Conservation (phyloP, 768 basidiomycete genomes). For the Myochromella boudieri region DNA sequence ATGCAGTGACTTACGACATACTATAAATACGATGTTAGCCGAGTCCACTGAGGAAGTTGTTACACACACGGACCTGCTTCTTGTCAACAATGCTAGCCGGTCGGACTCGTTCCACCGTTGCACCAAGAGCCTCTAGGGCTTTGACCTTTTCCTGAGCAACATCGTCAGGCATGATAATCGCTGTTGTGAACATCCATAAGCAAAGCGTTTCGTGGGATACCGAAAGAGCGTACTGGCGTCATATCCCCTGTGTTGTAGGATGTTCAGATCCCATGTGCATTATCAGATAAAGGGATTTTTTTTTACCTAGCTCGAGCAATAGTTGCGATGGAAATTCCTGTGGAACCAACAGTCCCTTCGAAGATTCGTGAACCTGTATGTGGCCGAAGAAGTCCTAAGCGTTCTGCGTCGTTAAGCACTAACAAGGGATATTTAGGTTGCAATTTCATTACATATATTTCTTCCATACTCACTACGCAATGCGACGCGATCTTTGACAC, state of each 20-base stretch:
- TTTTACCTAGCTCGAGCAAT: slow-evolving; percentile 82
- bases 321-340: slow-evolving; percentile 94
- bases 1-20: slow-evolving; percentile 56
- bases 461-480: slow-evolving; percentile 62
- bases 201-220: too few species aligned
- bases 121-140: slow-evolving; percentile 80
- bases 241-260: slow-evolving; percentile 63
- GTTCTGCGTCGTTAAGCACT: slow-evolving; percentile 97
- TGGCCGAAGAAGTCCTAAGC: slow-evolving; percentile 76
- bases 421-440: slow-evolving; percentile 1
- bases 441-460: too few species aligned
- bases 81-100: slow-evolving; percentile 96
- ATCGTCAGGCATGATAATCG: slow-evolving; percentile 89
- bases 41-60: neutral
- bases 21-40: slow-evolving; percentile 28
- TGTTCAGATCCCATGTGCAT: neutral
- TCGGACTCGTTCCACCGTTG: slow-evolving; percentile 86
- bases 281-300: neutral
- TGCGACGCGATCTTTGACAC: slow-evolving; percentile 97
- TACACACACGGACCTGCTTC: slow-evolving; percentile 65
- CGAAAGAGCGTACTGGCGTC: slow-evolving; percentile 62
- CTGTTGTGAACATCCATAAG: slow-evolving; percentile 38
- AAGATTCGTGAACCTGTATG: slow-evolving; percentile 91
- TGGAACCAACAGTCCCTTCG: slow-evolving; percentile 95
- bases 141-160: slow-evolving; percentile 90